These are phyloP conservation scores for Harrya chromipes DNA, from an alignment of 768 basidiomycete species.

Conservation along the genomic window DNA sequence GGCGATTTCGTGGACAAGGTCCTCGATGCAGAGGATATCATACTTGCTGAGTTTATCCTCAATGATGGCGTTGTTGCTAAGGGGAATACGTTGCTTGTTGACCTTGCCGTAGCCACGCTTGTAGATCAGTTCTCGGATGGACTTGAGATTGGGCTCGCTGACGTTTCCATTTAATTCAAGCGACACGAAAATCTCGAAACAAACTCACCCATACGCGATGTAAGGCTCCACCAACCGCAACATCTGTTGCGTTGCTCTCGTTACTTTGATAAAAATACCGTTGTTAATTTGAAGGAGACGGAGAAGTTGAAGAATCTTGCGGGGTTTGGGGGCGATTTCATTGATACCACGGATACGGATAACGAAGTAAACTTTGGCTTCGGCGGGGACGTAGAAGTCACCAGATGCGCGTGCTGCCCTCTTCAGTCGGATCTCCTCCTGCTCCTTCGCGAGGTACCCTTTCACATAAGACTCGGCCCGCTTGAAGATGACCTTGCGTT, in stretches of 20 bases:
- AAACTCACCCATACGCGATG: slow-evolving; percentile 86
- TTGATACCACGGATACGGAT: slow-evolving; percentile 99
- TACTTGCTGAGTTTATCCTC: slow-evolving; percentile 88
- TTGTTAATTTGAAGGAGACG: slow-evolving; percentile 99
- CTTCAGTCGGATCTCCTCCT: slow-evolving; percentile 94
- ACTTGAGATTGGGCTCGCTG: slow-evolving; percentile 95
- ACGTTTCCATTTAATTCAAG: slow-evolving; percentile 2
- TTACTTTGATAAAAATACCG: slow-evolving; percentile 97
- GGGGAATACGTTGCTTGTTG: slow-evolving; percentile 94
- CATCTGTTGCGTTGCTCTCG: slow-evolving; percentile 96
- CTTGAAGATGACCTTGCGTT: slow-evolving; percentile 99
- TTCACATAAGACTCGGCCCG: slow-evolving; percentile 97
- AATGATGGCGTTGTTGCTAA: slow-evolving; percentile 90
- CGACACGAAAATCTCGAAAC: background rate
- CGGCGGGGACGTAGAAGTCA: slow-evolving; percentile 96
- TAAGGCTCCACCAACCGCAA: slow-evolving; percentile 97
- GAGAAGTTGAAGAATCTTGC: slow-evolving; percentile 98
- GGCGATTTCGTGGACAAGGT: slow-evolving; percentile 95
- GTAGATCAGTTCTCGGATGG: slow-evolving; percentile 96
- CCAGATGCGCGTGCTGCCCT: slow-evolving; percentile 87
- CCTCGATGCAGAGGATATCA: slow-evolving; percentile 96
- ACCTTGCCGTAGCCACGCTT: slow-evolving; percentile 99
- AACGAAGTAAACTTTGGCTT: slow-evolving; percentile 97
- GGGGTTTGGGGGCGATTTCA: slow-evolving; percentile 98
- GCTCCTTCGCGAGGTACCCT: slow-evolving; percentile 90